A percentile compares a stretch with the other conserved stretches of the same genome.
Evolutionary conservation across 306 rosid species (phyloP).

Genomic region (Fragaria iinumae): DNA sequence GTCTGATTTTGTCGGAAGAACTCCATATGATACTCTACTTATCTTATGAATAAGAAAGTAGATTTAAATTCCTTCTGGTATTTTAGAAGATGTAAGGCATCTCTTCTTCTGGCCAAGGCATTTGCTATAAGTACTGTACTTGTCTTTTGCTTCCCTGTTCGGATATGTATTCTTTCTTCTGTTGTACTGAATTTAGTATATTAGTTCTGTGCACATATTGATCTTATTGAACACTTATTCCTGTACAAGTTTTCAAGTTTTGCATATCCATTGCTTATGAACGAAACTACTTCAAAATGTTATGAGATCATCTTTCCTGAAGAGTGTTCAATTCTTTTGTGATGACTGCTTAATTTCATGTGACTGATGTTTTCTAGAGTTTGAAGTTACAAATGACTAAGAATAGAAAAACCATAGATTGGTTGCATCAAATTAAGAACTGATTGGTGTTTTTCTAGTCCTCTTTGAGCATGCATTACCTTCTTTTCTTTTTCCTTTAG

Average conservation of each 20-base stretch:
- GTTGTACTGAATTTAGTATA: not conserved
- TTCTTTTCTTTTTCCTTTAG: not conserved
- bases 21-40: not conserved
- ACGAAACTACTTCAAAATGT: slow-evolving; percentile 7
- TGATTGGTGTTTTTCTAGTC: not conserved
- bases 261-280: slow-evolving; percentile 14
- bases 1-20: not conserved
- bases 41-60: not conserved
- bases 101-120: slow-evolving; percentile 9
- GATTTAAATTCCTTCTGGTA: not conserved
- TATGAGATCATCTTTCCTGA: not conserved
- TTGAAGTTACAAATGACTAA: slow-evolving; percentile 1
- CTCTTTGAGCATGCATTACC: not conserved
- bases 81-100: not conserved
- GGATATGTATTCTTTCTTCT: not conserved
- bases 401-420: slow-evolving; percentile 3
- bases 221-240: slow-evolving; percentile 9
- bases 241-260: slow-evolving; percentile 4
- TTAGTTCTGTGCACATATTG: not conserved
- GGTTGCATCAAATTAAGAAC: slow-evolving; percentile 5
- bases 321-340: slow-evolving; percentile 1
- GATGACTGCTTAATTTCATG: not conserved
- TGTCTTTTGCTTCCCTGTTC: slow-evolving; percentile 15
- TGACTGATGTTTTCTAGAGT: not conserved
- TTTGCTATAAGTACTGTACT: slow-evolving; percentile 5